Conservation (phyloP, 108 stramenopile genomes). For the Mediolabrus comicus region DNA sequence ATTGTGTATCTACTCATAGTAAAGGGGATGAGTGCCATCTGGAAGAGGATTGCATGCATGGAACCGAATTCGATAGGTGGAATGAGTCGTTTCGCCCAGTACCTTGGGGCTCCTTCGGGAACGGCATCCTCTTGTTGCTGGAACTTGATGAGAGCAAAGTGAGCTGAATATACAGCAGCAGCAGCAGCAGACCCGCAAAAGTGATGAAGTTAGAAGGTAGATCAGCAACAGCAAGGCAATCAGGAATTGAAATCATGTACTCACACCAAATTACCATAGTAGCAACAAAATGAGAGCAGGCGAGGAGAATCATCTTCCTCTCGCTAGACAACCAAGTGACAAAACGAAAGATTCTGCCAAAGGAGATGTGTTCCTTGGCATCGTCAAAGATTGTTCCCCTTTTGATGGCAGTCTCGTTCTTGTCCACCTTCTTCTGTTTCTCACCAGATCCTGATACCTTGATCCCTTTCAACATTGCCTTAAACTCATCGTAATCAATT, state of each 20-base stretch:
- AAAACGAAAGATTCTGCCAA: background rate
- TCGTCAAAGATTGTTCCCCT: background rate
- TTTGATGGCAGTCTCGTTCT: background rate
- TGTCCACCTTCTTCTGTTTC: background rate
- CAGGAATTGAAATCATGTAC: background rate
- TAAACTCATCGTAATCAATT: background rate
- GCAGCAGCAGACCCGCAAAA: no score
- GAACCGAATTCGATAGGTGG: slow-evolving; percentile 54
- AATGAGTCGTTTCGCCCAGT: slow-evolving; percentile 41
- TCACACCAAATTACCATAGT: slow-evolving; percentile 6
- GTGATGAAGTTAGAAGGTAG: background rate
- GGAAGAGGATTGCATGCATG: slow-evolving; percentile 59
- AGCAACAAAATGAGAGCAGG: slow-evolving; percentile 1
- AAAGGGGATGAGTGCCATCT: slow-evolving; percentile 52
- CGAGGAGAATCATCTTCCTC: background rate
- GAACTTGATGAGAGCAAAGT: slow-evolving; percentile 48
- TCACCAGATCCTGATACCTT: background rate
- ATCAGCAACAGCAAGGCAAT: no score
- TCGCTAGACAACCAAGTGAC: background rate
- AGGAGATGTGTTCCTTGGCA: background rate
- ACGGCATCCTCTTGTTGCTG: slow-evolving; percentile 32
- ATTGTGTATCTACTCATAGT: slow-evolving; percentile 50
- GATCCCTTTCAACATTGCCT: background rate
- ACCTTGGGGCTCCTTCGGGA: slow-evolving; percentile 30
- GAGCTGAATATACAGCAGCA: background rate